Conservation (phyloP, 495 filamentous ascomycete species). For the Cercophora newfieldiana region DNA sequence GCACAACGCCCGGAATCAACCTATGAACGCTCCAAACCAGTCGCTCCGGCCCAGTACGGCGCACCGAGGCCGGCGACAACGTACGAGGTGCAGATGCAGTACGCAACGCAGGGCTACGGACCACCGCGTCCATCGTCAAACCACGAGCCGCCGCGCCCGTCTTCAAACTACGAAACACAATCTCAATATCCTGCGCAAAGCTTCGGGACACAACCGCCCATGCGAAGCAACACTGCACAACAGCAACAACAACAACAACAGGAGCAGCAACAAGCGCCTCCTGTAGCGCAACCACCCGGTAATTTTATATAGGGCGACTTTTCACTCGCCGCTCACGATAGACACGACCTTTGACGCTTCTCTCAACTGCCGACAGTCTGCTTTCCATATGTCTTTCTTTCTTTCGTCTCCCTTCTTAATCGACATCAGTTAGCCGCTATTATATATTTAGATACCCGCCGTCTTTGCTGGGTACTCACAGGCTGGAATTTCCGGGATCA, state of each 20-base stretch:
- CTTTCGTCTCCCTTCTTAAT: not conserved
- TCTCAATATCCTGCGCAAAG: not conserved
- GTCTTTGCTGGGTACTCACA: not conserved
- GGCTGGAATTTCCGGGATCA: not conserved
- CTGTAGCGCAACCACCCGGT: not conserved
- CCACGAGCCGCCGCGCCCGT: not conserved
- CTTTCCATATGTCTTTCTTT: not conserved
- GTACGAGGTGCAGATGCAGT: not conserved
- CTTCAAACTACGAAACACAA: not conserved
- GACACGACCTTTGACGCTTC: not conserved
- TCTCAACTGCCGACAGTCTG: not conserved
- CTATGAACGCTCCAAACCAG: not conserved
- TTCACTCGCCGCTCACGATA: not conserved
- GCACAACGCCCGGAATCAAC: not conserved
- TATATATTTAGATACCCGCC: not conserved
- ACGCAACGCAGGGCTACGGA: not conserved
- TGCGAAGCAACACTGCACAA: not conserved
- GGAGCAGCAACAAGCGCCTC: not conserved
- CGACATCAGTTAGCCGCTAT: not conserved
- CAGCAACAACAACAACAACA: not conserved
- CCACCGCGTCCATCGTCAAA: not conserved
- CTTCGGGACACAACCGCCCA: not conserved
- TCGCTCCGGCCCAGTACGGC: not conserved
- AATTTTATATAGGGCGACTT: not conserved
- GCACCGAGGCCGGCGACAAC: not conserved